Conservation (phyloP, 768 basidiomycete species). For the Calvatia gigantea region DNA sequence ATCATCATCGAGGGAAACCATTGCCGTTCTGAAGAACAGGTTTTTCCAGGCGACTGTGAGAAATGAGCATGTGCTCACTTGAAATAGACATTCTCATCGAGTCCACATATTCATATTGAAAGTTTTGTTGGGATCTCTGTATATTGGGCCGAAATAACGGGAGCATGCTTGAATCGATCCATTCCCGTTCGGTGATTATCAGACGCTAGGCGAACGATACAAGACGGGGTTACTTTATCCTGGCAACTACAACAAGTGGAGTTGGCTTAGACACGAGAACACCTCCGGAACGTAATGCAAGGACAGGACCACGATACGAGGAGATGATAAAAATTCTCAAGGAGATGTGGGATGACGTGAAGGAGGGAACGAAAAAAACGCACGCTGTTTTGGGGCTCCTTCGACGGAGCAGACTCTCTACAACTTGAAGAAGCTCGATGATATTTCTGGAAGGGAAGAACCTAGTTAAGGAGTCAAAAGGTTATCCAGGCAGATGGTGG, state of each 20-base stretch:
- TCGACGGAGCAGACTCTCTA: slow-evolving; percentile 15
- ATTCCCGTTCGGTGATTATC: too few species aligned
- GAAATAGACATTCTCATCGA: background rate
- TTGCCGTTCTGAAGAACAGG: background rate
- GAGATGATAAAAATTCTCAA: slow-evolving; percentile 3
- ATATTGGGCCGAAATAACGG: too few species aligned
- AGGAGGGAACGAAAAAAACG: slow-evolving; percentile 4
- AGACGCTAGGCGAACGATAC: too few species aligned
- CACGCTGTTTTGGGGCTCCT: slow-evolving; percentile 16
- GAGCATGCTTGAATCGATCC: too few species aligned
- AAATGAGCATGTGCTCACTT: background rate
- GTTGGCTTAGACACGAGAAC: background rate
- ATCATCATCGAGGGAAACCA: background rate
- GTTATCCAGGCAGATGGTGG: slow-evolving; percentile 22
- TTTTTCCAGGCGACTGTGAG: background rate
- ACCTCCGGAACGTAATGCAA: background rate
- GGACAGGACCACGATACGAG: too few species aligned
- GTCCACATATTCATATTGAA: background rate
- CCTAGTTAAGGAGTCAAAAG: slow-evolving; percentile 22
- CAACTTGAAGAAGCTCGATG: slow-evolving; percentile 12
- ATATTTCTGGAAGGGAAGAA: slow-evolving; percentile 22
- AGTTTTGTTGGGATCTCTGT: too few species aligned
- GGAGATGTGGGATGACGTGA: background rate
- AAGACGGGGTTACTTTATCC: background rate
- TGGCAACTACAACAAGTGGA: background rate